Percentiles rank a stretch among this genome's conserved stretches.
Evolutionary conservation across 1,139 yeast genomes (phyloP).

Genomic region (Groenewaldozyma auringiensis): DNA sequence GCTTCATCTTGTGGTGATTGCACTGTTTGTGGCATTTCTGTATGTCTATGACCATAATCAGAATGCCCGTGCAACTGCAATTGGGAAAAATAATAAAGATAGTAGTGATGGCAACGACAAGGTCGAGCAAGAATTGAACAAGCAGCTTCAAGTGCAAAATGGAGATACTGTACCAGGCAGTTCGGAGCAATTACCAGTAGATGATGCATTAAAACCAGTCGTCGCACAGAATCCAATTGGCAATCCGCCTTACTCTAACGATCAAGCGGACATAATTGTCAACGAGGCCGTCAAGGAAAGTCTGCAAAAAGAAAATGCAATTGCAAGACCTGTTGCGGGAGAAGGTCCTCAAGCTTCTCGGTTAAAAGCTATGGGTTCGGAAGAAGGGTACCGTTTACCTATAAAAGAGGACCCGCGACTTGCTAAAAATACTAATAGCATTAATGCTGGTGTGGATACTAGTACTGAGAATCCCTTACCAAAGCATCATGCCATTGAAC

Average conservation of each 20-base stretch:
- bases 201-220: not conserved
- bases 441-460: not conserved
- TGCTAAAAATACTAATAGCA: not conserved
- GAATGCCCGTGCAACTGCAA: not conserved
- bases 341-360: not conserved
- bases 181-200: not conserved
- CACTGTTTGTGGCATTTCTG: constrained; percentile 4
- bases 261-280: not conserved
- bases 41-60: not conserved
- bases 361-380: not conserved
- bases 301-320: not conserved
- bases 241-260: not conserved
- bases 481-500: constrained; percentile 1
- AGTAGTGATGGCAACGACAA: not conserved
- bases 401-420: not conserved
- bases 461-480: not conserved
- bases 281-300: not conserved
- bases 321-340: not conserved
- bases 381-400: not conserved
- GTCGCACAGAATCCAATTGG: not conserved
- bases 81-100: not conserved
- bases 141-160: not conserved
- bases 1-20: constrained; percentile 5
- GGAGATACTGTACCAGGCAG: not conserved
- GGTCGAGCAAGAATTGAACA: not conserved